Conservation (phyloP, 2,329 filamentous ascomycete genomes). For the Penicillium italicum region DNA sequence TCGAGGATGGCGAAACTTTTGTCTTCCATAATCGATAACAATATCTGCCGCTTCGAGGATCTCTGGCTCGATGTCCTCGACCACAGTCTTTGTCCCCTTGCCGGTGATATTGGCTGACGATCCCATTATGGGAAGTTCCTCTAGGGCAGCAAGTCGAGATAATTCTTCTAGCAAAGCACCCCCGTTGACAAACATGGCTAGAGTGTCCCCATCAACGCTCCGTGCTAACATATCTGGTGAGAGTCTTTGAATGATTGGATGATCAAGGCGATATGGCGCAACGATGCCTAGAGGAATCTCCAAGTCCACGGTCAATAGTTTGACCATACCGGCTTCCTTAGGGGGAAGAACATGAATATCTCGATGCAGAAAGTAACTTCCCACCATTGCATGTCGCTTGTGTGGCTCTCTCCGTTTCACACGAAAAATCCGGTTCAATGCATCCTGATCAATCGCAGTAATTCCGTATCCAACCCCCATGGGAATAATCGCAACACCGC, state of each 20-base stretch:
- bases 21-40: conserved; percentile 32
- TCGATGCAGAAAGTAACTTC: conserved; percentile 25
- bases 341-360: conserved; percentile 21
- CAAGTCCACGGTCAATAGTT: conserved; percentile 23
- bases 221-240: conserved; percentile 10
- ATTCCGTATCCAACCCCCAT: conserved; percentile 28
- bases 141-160: conserved; percentile 19
- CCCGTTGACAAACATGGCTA: conserved; percentile 30
- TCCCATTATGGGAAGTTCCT: conserved; percentile 25
- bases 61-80: conserved; percentile 32
- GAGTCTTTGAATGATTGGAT: conserved; percentile 24
- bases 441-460: conserved; percentile 17
- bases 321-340: conserved; percentile 17
- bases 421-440: conserved; percentile 20
- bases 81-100: conserved; percentile 25
- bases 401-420: conserved; percentile 23
- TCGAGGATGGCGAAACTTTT: conserved; percentile 24
- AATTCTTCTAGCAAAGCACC: conserved; percentile 29
- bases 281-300: conserved; percentile 27
- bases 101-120: conserved; percentile 34
- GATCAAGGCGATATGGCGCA: conserved; percentile 21
- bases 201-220: conserved; percentile 22
- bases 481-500: conserved; percentile 29
- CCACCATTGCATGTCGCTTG: conserved; percentile 30
- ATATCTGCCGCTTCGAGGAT: conserved; percentile 29